phyloP scores from a whole-genome alignment of 2,329 filamentous ascomycete genomes.

The Cephalotrichum gorgonifer region DNA sequence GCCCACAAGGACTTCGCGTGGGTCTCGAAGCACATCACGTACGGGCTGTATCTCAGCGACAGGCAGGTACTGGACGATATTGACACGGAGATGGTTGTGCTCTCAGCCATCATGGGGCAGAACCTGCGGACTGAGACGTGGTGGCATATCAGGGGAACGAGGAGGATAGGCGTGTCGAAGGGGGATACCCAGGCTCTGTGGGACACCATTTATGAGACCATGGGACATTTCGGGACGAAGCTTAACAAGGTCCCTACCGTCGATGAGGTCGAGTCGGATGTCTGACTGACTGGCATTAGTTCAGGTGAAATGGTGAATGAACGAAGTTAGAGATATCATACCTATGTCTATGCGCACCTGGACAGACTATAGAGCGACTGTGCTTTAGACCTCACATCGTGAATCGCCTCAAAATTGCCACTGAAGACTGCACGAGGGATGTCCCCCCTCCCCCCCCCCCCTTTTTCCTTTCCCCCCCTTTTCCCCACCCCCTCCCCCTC shows the following conservation, averaged over 20 bases:
- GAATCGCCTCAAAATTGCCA: too few relatives aligned
- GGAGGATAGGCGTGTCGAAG: conserved; percentile 26
- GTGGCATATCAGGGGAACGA: conserved; percentile 43
- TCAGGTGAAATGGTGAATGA: too few relatives aligned
- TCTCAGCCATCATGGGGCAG: conserved; percentile 47
- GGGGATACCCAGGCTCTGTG: conserved; percentile 15
- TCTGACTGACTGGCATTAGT: too few relatives aligned
- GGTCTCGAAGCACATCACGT: conserved; percentile 44
- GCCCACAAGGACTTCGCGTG: conserved; percentile 32
- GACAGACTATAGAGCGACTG: too few relatives aligned
- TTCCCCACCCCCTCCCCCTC: too few relatives aligned
- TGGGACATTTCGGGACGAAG: conserved; percentile 14
- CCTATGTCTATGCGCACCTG: too few relatives aligned
- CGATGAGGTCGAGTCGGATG: conserved; percentile 17
- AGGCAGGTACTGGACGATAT: conserved; percentile 40
- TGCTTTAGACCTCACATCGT: too few relatives aligned
- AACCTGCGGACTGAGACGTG: conserved; percentile 40
- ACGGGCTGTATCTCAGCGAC: conserved; percentile 47
- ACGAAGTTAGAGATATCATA: too few relatives aligned
- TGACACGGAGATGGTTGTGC: conserved; percentile 44
- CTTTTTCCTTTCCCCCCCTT: too few relatives aligned
- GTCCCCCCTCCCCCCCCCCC: too few relatives aligned
- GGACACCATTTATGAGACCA: conserved; percentile 14
- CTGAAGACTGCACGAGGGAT: too few relatives aligned
- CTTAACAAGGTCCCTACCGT: conserved; percentile 16